Percentiles rank a stretch among this genome's conserved stretches.
These are phyloP conservation scores for Solanum arcanum DNA, from an alignment of 257 asterid species.

Conservation along the genomic window DNA sequence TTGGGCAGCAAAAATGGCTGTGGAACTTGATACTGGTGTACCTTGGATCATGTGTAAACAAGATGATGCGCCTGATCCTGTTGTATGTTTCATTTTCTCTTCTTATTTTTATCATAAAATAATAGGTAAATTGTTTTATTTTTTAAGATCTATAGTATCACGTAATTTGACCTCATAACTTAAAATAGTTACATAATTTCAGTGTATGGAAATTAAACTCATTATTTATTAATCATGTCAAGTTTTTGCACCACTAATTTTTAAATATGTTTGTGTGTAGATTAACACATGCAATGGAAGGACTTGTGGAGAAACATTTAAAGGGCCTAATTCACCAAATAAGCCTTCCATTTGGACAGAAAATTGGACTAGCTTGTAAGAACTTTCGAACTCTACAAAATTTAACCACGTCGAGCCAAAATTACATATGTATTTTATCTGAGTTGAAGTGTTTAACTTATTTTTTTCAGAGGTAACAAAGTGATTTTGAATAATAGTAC, in stretches of 20 bases:
- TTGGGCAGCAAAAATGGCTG: slow-evolving; percentile 90
- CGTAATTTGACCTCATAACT: background rate
- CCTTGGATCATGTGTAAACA: slow-evolving; percentile 99
- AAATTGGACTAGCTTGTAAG: slow-evolving; percentile 94
- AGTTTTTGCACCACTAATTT: background rate
- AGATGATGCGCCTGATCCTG: slow-evolving; percentile 81
- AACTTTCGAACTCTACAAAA: background rate
- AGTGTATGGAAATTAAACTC: background rate
- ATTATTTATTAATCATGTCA: background rate
- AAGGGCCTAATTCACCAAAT: slow-evolving; percentile 77
- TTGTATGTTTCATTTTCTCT: slow-evolving; percentile 22
- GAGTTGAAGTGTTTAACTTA: background rate
- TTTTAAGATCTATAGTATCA: no score
- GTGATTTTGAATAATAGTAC: no score
- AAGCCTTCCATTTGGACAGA: slow-evolving; percentile 98
- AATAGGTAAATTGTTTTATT: no score
- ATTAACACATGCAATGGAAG: slow-evolving; percentile 82
- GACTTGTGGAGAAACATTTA: slow-evolving; percentile 72
- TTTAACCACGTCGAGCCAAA: background rate
- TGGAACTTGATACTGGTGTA: slow-evolving; percentile 59
- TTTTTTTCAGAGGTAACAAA: background rate
- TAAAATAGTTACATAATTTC: no score
- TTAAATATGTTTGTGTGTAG: slow-evolving; percentile 20
- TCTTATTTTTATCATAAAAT: no score
- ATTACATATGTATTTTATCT: background rate